These are phyloP conservation scores for Bromus sterilis DNA, from an alignment of 176 grass and related monocot species.

Conservation along the genomic window DNA sequence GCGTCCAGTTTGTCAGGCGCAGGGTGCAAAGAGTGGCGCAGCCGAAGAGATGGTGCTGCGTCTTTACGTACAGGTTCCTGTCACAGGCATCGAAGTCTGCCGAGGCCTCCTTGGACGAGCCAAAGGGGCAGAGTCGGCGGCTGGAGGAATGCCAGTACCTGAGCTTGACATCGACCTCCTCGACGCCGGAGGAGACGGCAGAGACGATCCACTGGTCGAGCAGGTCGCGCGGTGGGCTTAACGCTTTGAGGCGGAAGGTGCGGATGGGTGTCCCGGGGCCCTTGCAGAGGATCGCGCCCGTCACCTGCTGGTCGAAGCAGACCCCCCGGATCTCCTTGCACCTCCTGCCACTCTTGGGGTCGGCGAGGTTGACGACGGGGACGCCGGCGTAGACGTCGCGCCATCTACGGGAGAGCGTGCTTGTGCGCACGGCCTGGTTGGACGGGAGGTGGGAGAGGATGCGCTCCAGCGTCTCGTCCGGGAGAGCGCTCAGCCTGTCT, in stretches of 20 bases:
- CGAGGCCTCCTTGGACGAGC: not conserved
- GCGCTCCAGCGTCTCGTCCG: not conserved
- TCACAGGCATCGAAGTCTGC: not conserved
- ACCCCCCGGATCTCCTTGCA: not conserved
- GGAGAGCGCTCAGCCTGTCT: not conserved
- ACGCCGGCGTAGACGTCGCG: not conserved
- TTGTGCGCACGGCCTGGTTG: not conserved
- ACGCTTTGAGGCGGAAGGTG: not conserved
- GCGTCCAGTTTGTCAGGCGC: not conserved
- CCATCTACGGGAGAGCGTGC: not conserved
- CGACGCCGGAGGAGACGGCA: not conserved
- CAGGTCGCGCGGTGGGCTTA: not conserved
- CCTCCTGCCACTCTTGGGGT: not conserved
- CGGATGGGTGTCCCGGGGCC: not conserved
- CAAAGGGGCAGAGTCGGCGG: not conserved
- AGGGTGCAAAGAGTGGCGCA: not conserved
- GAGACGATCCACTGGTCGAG: not conserved
- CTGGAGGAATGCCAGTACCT: not conserved
- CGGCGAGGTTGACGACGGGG: not conserved
- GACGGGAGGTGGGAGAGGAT: not conserved
- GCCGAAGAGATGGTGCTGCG: not conserved
- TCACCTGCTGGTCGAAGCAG: constrained; percentile 10
- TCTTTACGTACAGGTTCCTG: not conserved
- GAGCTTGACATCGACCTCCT: not conserved
- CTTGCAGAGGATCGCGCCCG: not conserved